These are phyloP conservation scores for Fonsecaea erecta DNA, from an alignment of 2,329 filamentous ascomycete genomes.

Conservation along the genomic window DNA sequence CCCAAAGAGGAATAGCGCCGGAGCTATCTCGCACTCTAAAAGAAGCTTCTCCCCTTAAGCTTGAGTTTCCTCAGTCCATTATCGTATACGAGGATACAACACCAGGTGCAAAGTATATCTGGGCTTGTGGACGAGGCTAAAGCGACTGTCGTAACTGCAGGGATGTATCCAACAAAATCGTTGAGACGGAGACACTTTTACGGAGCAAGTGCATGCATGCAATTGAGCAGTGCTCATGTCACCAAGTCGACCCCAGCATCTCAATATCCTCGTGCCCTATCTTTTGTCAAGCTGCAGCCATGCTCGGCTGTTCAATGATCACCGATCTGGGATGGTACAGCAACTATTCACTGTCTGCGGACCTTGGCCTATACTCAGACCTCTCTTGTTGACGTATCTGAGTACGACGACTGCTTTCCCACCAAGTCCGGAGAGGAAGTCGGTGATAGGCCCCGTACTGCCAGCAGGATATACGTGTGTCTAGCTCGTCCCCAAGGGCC, in stretches of 20 bases:
- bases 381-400: not conserved
- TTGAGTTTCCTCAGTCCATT: not conserved
- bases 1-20: not conserved
- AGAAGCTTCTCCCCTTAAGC: not conserved
- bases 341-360: not conserved
- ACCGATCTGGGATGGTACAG: not conserved
- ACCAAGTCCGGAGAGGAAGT: not conserved
- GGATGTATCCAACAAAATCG: constrained; percentile 58
- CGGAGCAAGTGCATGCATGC: constrained; percentile 51
- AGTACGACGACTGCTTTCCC: not conserved
- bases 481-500: not conserved
- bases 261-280: not conserved
- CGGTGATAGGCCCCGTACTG: not conserved
- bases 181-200: constrained; percentile 50
- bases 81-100: too few species aligned
- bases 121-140: constrained; percentile 37
- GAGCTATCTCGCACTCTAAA: not conserved
- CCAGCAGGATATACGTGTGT: not conserved
- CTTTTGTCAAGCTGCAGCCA: constrained; percentile 44
- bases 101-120: constrained; percentile 19
- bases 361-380: not conserved
- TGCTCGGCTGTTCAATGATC: not conserved
- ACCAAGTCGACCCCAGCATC: not conserved
- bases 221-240: constrained; percentile 23
- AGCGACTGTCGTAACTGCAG: constrained; percentile 41